Base-by-base conservation (phyloP, 2,329 filamentous ascomycete species). In the Trichoderma pleuroti region DNA sequence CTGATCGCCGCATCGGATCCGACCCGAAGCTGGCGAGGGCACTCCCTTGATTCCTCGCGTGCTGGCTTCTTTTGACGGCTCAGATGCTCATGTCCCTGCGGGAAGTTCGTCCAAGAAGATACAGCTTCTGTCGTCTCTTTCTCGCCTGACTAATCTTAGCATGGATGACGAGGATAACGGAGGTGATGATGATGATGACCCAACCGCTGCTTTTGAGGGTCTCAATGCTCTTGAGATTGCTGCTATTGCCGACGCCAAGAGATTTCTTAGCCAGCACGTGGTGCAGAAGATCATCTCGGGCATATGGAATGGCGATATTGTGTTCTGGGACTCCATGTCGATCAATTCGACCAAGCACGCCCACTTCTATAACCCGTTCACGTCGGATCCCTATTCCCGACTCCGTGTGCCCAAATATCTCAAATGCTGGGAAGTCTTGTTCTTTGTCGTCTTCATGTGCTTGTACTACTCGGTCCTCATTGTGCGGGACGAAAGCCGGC, bases 221-320 rank as follows among this genome's bases (percentile, higher is more conserved):
- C 85, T 97, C 61, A 97, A 96, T 78, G 93, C 93, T 2, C 85
- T 98, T 18, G 93, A 97, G 78, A 94, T 97, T 76, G 93, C 93
- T 30, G 90, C 91, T 59, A 89, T 97, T 24, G 91, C 91, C 14
- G 87, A 92, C 71, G 92, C 93, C 34, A 97, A 97, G 82, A 92
- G 92, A 59, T 97, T 97, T 75, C 86, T 97, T 42, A 91, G 91
- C 76, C 93, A 97, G 79, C 86, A 87, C 72, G 88, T 92, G 3
- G 91, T 97, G 12, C 93, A 97, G 78, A 92, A 91, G 76, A 92
- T 97, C 74, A 88, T 97, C 72, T 91, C 92, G 59, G 92, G 92
- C 62, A 92, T 97, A 68, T 97, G 93, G 93, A 89, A 90, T 73
- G 93, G 93, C 59, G 91, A 94, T 74, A 93, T 97, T 72, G 88